Conservation (phyloP, 2,329 filamentous ascomycete species). For the Annulohypoxylon truncatum region DNA sequence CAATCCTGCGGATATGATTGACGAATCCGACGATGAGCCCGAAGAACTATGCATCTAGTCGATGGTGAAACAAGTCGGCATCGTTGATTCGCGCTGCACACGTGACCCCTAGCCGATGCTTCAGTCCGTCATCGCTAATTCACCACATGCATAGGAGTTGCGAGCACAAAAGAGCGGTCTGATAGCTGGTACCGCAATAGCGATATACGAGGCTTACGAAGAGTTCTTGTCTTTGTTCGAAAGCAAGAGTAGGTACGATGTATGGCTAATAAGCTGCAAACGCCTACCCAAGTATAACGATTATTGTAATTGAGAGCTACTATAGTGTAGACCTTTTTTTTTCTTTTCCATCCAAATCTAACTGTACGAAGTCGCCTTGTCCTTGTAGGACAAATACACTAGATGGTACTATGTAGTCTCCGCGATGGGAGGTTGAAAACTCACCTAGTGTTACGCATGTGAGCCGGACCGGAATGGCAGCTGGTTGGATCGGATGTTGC, state of each 20-base stretch:
- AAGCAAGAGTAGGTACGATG: constrained; percentile 22
- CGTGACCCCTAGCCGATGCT: constrained; percentile 44
- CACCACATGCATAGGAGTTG: constrained; percentile 17
- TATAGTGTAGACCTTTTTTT: no score
- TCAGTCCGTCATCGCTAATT: constrained; percentile 40
- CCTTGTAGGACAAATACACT: neutral
- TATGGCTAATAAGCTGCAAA: no score
- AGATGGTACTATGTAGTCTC: neutral
- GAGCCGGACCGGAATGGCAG: constrained; percentile 28
- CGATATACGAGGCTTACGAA: constrained; percentile 5
- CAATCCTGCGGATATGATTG: constrained; percentile 34
- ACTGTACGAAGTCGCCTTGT: neutral
- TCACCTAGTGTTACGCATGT: constrained; percentile 1
- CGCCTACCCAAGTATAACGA: no score
- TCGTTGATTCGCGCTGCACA: constrained; percentile 41
- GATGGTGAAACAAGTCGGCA: constrained; percentile 47
- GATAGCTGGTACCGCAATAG: constrained; percentile 1
- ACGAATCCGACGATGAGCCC: constrained; percentile 35
- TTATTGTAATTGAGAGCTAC: no score
- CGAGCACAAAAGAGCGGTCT: constrained; percentile 34
- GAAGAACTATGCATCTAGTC: constrained; percentile 45
- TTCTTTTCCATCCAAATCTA: neutral
- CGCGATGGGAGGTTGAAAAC: neutral
- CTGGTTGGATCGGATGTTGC: constrained; percentile 40
- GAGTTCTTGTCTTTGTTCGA: constrained; percentile 24